Percentiles rank a stretch among this genome's conserved stretches.
phyloP scores from a whole-genome alignment of 2,329 filamentous ascomycete genomes.

The Macroventuria anomochaeta region DNA sequence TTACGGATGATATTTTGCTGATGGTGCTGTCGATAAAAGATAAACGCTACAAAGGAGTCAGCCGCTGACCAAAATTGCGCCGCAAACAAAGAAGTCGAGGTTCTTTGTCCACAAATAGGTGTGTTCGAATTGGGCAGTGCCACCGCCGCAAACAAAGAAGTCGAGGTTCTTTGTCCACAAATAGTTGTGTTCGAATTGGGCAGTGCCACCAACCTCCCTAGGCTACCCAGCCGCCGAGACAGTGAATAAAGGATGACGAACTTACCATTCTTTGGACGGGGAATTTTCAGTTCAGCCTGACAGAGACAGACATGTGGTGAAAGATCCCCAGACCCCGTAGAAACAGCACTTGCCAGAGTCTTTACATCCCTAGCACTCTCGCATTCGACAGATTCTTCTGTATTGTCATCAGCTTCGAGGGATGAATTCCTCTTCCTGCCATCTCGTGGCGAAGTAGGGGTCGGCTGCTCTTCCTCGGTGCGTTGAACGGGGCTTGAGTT shows the following conservation, averaged over 20 bases:
- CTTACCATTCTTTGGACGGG: slow-evolving; percentile 73
- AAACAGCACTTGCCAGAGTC: slow-evolving; percentile 35
- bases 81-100: slow-evolving; percentile 35
- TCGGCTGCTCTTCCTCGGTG: slow-evolving; percentile 24
- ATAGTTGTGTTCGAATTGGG: slow-evolving; percentile 6
- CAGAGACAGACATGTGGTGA: slow-evolving; percentile 68
- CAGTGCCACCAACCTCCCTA: slow-evolving; percentile 15
- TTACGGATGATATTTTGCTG: slow-evolving; percentile 81
- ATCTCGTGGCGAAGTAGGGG: slow-evolving; percentile 29
- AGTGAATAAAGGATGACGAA: slow-evolving; percentile 38
- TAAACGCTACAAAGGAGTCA: slow-evolving; percentile 75
- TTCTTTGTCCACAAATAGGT: slow-evolving; percentile 36
- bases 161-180: slow-evolving; percentile 34
- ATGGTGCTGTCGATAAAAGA: slow-evolving; percentile 92
- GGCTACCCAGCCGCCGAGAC: slow-evolving; percentile 12
- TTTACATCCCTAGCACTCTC: slow-evolving; percentile 29
- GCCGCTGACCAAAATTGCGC: slow-evolving; percentile 25
- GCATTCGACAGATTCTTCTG: slow-evolving; percentile 18
- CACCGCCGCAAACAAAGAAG: slow-evolving; percentile 40
- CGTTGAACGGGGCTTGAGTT: slow-evolving; percentile 18
- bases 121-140: no score
- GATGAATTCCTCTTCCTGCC: slow-evolving; percentile 36
- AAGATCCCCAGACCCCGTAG: slow-evolving; percentile 38
- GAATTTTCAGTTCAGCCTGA: slow-evolving; percentile 74
- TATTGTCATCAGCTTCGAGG: slow-evolving; percentile 26